Percentiles rank a stretch among this genome's conserved stretches.
phyloP scores from a whole-genome alignment of 768 basidiomycete genomes.

The Goffeauzyma gilvescens region DNA sequence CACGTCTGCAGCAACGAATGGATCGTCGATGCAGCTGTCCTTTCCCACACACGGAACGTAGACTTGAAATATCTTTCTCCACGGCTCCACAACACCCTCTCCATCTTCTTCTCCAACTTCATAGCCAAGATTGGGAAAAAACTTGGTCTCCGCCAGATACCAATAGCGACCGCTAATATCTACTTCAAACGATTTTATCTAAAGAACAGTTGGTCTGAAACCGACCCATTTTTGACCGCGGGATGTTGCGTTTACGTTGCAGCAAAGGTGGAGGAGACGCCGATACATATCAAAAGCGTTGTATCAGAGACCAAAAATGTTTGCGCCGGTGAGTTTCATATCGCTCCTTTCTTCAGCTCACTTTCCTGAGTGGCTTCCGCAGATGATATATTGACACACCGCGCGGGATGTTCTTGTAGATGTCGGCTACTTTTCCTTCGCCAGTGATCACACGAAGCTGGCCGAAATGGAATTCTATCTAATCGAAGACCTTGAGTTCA shows the following conservation, averaged over 20 bases:
- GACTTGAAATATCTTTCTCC: slow-evolving; percentile 64
- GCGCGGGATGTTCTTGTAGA: neutral
- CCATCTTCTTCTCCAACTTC: slow-evolving; percentile 67
- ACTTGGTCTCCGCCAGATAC: slow-evolving; percentile 62
- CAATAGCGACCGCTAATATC: slow-evolving; percentile 79
- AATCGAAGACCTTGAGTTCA: slow-evolving; percentile 87
- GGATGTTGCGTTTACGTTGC: slow-evolving; percentile 89
- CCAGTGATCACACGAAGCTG: slow-evolving; percentile 69
- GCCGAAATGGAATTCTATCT: slow-evolving; percentile 99
- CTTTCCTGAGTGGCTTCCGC: no score
- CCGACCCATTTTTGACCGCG: slow-evolving; percentile 81
- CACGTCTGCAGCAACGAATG: slow-evolving; percentile 53
- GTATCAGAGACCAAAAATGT: slow-evolving; percentile 52
- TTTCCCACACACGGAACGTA: slow-evolving; percentile 52
- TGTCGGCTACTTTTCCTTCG: slow-evolving; percentile 40
- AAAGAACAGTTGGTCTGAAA: slow-evolving; percentile 87
- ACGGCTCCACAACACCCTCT: slow-evolving; percentile 61
- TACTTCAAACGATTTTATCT: slow-evolving; percentile 95
- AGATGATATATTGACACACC: neutral
- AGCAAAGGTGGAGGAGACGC: slow-evolving; percentile 90
- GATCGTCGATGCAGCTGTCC: slow-evolving; percentile 62
- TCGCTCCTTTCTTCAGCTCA: neutral
- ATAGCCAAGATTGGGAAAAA: slow-evolving; percentile 76
- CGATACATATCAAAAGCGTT: slow-evolving; percentile 81
- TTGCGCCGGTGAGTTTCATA: neutral